phyloP scores from a whole-genome alignment of 2,329 filamentous ascomycete species.

The Trichoderma afroharzianum region DNA sequence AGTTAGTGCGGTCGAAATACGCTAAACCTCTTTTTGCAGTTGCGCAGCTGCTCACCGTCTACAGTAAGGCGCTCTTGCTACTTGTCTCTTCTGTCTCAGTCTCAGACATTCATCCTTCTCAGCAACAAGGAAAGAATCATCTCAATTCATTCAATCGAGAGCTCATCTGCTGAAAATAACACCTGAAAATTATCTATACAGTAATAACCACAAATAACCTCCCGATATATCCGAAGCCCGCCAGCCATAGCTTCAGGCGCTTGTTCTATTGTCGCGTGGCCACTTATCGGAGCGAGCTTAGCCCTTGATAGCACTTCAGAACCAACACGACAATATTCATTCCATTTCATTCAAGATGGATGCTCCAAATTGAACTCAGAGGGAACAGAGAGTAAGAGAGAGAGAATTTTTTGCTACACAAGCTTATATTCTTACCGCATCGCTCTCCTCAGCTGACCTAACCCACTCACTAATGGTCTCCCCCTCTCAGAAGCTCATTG shows the following conservation, averaged over 20 bases:
- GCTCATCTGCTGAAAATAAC: not conserved
- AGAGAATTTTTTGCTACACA: not conserved
- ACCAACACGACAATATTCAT: not conserved
- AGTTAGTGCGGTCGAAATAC: not conserved
- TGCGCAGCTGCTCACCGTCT: not conserved
- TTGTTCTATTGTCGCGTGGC: slow-evolving; percentile 5
- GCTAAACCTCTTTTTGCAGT: not conserved
- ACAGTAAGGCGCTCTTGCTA: not conserved
- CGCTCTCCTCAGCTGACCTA: not conserved
- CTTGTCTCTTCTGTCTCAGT: not conserved
- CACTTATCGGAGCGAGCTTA: not conserved
- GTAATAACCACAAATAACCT: not conserved
- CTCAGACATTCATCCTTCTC: not conserved
- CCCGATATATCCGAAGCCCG: not conserved
- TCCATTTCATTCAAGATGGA: not conserved
- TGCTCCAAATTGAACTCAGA: not conserved
- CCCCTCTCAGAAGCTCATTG: not conserved
- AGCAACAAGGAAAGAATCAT: not conserved
- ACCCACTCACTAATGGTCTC: not conserved
- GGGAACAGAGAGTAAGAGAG: not conserved
- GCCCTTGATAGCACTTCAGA: not conserved
- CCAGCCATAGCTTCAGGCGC: not conserved
- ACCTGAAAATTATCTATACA: not conserved
- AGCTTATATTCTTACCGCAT: not conserved
- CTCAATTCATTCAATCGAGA: not conserved